phyloP scores from a whole-genome alignment of 805 yeast species.

The Sugiyamaella mastotermitis region DNA sequence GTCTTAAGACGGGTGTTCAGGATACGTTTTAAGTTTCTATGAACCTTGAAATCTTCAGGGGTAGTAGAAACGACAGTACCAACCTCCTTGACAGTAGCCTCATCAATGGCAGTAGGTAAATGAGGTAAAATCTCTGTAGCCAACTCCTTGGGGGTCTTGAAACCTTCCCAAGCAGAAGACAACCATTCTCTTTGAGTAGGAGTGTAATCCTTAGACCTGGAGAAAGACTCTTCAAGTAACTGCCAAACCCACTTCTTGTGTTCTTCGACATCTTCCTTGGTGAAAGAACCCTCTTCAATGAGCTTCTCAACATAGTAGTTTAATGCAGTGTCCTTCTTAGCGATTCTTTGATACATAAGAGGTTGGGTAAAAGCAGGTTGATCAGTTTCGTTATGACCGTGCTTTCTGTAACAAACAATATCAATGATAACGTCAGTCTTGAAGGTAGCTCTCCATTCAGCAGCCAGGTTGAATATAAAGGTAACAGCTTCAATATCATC shows the following conservation, averaged over 20 bases:
- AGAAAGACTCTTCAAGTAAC: conserved; percentile 82
- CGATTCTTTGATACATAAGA: conserved; percentile 87
- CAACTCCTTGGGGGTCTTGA: conserved; percentile 94
- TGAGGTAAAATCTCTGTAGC: conserved; percentile 95
- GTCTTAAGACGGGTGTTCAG: conserved; percentile 81
- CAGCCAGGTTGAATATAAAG: conserved; percentile 90
- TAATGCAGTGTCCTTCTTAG: conserved; percentile 81
- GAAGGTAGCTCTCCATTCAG: conserved; percentile 97
- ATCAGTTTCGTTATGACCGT: conserved; percentile 99
- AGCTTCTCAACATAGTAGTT: conserved; percentile 80
- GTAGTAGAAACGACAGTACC: conserved; percentile 75
- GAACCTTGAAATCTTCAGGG: conserved; percentile 84
- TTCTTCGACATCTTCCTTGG: conserved; percentile 84
- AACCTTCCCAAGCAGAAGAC: conserved; percentile 98
- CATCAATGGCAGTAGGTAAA: conserved; percentile 87
- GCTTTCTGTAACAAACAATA: conserved; percentile 96
- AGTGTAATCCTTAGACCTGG: conserved; percentile 79
- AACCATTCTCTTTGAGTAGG: conserved; percentile 97
- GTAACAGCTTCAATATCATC: conserved; percentile 94
- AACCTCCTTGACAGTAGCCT: conserved; percentile 61
- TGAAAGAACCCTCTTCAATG: conserved; percentile 80
- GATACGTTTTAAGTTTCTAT: conserved; percentile 94
- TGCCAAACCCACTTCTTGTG: conserved; percentile 99
- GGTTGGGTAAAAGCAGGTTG: conserved; percentile 99
- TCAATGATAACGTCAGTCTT: conserved; percentile 95